A percentile compares a stretch with the other conserved stretches of the same genome.
Conservation (phyloP, 2,329 filamentous ascomycete genomes). For the Dactylellina cionopaga region DNA sequence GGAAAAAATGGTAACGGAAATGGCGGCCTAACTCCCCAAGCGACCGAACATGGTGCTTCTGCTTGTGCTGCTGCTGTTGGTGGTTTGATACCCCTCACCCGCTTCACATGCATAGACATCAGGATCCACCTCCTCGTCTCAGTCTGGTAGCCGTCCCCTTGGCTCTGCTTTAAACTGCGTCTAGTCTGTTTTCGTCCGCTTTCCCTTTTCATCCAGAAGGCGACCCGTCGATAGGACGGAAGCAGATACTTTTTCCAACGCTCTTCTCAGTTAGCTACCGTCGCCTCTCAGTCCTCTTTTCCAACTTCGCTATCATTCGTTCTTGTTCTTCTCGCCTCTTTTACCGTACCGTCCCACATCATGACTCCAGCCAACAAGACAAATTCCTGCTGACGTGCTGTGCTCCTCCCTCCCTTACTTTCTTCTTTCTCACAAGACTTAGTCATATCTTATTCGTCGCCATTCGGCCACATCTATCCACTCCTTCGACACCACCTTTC, state of each 20-base stretch:
- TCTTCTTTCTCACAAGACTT: conserved; percentile 32
- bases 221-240: conserved; percentile 27
- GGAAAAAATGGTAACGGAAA: conserved; percentile 40
- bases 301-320: not conserved
- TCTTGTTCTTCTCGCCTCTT: not conserved
- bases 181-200: conserved; percentile 28
- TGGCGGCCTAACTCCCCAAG: conserved; percentile 39
- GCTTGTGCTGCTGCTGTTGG: not conserved
- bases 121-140: not conserved
- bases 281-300: conserved; percentile 12
- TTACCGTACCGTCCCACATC: not conserved
- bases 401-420: too few relatives aligned
- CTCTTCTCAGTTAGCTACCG: conserved; percentile 36
- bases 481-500: conserved; percentile 30
- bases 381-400: conserved; percentile 51
- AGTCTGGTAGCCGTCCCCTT: conserved; percentile 33
- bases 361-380: conserved; percentile 20
- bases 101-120: not conserved
- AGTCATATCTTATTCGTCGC: not conserved
- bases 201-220: conserved; percentile 29
- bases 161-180: not conserved
- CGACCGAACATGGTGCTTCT: conserved; percentile 5
- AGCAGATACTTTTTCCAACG: conserved; percentile 2
- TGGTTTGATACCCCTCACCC: not conserved
- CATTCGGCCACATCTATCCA: conserved; percentile 26